A percentile compares a stretch with the other conserved stretches of the same genome.
phyloP scores from a whole-genome alignment of 129 eudicot genomes.

The Saposhnikovia divaricata region DNA sequence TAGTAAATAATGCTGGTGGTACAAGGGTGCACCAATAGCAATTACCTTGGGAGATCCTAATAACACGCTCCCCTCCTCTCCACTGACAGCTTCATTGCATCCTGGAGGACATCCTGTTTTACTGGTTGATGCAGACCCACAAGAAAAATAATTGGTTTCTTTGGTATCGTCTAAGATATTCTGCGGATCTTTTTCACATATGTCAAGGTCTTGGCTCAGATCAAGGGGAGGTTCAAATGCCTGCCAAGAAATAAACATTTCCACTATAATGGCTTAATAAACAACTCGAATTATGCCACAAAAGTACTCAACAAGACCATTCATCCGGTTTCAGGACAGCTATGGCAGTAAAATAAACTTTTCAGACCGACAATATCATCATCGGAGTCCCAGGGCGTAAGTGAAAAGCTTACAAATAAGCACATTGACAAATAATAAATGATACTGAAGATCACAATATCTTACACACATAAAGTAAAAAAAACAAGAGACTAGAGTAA shows the following conservation, averaged over 20 bases:
- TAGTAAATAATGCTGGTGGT: slow-evolving; percentile 14
- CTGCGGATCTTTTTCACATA: slow-evolving; percentile 32
- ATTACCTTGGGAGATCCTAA: slow-evolving; percentile 15
- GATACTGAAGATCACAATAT: neutral
- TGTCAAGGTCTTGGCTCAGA: slow-evolving; percentile 58
- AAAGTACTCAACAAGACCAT: neutral
- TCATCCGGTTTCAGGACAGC: neutral
- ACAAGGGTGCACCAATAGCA: slow-evolving; percentile 6
- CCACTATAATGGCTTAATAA: neutral
- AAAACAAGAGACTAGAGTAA: neutral
- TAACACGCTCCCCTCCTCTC: slow-evolving; percentile 21
- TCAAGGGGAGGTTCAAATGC: slow-evolving; percentile 96
- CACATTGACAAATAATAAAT: neutral
- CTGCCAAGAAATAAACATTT: slow-evolving; percentile 30
- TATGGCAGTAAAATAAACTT: neutral
- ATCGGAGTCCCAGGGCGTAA: neutral
- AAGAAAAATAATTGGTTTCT: slow-evolving; percentile 29
- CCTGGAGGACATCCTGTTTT: slow-evolving; percentile 20
- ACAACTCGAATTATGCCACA: neutral
- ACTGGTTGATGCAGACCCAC: slow-evolving; percentile 39
- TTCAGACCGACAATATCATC: neutral
- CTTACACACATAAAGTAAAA: neutral
- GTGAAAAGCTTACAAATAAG: neutral
- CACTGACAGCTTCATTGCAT: slow-evolving; percentile 22
- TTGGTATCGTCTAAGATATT: slow-evolving; percentile 34